A percentile compares a stretch with the other conserved stretches of the same genome.
Evolutionary conservation across 768 basidiomycete species (phyloP).

Genomic region (Leccinum sublutescens): DNA sequence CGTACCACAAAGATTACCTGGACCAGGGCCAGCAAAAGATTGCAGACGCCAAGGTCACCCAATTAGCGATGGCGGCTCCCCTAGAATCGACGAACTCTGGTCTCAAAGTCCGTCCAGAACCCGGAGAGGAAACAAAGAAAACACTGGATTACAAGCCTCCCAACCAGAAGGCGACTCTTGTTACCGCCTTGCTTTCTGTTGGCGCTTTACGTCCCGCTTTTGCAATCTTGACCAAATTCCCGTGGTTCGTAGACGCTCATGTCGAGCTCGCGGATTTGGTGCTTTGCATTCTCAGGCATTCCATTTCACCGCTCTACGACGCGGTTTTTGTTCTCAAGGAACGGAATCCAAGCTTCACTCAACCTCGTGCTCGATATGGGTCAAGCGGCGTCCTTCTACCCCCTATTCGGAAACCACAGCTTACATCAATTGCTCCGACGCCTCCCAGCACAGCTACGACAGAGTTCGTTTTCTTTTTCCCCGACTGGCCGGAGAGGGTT

Average conservation of each 20-base stretch:
- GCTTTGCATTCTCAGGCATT: constrained; percentile 68
- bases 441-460: constrained; percentile 73
- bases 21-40: constrained; percentile 63
- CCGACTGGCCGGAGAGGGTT: constrained; percentile 72
- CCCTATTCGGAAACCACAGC: constrained; percentile 55
- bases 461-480: constrained; percentile 92
- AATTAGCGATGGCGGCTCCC: constrained; percentile 83
- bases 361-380: constrained; percentile 64
- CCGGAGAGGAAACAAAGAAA: constrained; percentile 38
- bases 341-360: constrained; percentile 58
- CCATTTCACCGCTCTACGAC: constrained; percentile 68
- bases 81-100: constrained; percentile 53
- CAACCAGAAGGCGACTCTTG: constrained; percentile 80
- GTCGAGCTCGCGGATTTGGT: constrained; percentile 86
- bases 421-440: constrained; percentile 78
- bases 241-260: constrained; percentile 80
- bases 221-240: constrained; percentile 76
- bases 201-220: constrained; percentile 81
- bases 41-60: constrained; percentile 65
- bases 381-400: constrained; percentile 51
- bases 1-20: constrained; percentile 62
- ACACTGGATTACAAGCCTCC: constrained; percentile 39
- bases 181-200: constrained; percentile 78
- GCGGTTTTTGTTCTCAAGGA: constrained; percentile 50
- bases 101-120: constrained; percentile 39